phyloP scores from a whole-genome alignment of 1,284 basidiomycete genomes.

The Sporisorium iseilematis-ciliati region DNA sequence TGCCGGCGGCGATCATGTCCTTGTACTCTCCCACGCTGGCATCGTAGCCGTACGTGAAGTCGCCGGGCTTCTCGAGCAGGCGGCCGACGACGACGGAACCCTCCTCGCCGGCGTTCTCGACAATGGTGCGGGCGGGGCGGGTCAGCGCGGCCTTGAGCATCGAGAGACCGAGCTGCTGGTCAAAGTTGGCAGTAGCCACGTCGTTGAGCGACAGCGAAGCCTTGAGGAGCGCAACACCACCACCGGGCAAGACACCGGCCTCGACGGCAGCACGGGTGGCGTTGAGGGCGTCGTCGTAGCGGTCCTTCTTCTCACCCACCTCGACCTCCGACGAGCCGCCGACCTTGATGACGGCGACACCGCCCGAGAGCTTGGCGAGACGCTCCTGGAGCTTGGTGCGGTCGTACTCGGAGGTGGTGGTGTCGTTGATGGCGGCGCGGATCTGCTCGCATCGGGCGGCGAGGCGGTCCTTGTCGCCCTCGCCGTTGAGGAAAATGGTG shows the following conservation, averaged over 20 bases:
- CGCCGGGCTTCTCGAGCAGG: slow-evolving; percentile 65
- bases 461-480: slow-evolving; percentile 70
- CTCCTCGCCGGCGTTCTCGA: slow-evolving; percentile 95
- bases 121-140: slow-evolving; percentile 83
- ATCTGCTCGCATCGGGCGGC: slow-evolving; percentile 85
- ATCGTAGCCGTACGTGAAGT: slow-evolving; percentile 80
- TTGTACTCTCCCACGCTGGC: slow-evolving; percentile 90
- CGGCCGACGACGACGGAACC: slow-evolving; percentile 90
- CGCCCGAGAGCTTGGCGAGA: slow-evolving; percentile 92
- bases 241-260: slow-evolving; percentile 92
- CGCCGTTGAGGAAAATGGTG: slow-evolving; percentile 94
- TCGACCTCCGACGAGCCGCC: slow-evolving; percentile 94
- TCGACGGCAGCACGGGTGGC: slow-evolving; percentile 97
- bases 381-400: slow-evolving; percentile 95
- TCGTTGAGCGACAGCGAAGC: slow-evolving; percentile 84
- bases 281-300: slow-evolving; percentile 97
- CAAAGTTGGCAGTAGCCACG: slow-evolving; percentile 90
- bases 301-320: slow-evolving; percentile 99
- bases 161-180: slow-evolving; percentile 94
- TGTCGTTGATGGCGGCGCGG: slow-evolving; percentile 83
- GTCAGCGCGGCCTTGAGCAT: slow-evolving; percentile 91
- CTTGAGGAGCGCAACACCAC: slow-evolving; percentile 91
- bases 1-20: slow-evolving; percentile 93
- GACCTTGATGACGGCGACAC: slow-evolving; percentile 98
- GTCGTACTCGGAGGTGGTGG: slow-evolving; percentile 92